These are phyloP conservation scores for Meyerozyma elateridarum DNA, from an alignment of 1,139 yeast species.

Conservation along the genomic window DNA sequence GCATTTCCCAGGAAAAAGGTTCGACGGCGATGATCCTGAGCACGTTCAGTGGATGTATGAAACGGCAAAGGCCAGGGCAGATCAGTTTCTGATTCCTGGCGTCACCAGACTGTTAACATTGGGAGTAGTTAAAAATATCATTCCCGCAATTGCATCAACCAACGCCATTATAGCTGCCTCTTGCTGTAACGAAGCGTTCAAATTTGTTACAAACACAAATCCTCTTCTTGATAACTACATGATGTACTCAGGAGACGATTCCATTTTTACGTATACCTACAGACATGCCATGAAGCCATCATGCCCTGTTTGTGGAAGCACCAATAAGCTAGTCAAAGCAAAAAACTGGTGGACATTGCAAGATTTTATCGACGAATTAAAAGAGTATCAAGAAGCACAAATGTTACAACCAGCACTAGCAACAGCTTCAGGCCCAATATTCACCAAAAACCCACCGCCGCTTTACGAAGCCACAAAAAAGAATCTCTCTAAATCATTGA, in stretches of 20 bases:
- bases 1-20: slow-evolving; percentile 36
- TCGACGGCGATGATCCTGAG: slow-evolving; percentile 67
- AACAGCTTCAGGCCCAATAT: slow-evolving; percentile 38
- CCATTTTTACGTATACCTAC: slow-evolving; percentile 71
- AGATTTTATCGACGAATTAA: slow-evolving; percentile 43
- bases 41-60: slow-evolving; percentile 66
- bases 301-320: slow-evolving; percentile 73
- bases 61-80: slow-evolving; percentile 56
- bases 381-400: slow-evolving; percentile 31
- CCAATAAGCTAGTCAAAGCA: slow-evolving; percentile 29
- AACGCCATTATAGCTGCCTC: slow-evolving; percentile 91
- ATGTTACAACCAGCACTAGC: slow-evolving; percentile 50
- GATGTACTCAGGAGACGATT: slow-evolving; percentile 81
- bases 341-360: slow-evolving; percentile 40
- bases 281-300: slow-evolving; percentile 52
- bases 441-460: slow-evolving; percentile 47
- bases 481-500: slow-evolving; percentile 37
- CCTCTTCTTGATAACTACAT: slow-evolving; percentile 74
- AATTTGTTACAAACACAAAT: slow-evolving; percentile 63
- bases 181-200: slow-evolving; percentile 85
- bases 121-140: slow-evolving; percentile 88
- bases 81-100: slow-evolving; percentile 60
- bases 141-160: slow-evolving; percentile 93
- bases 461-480: slow-evolving; percentile 46
- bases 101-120: slow-evolving; percentile 69